Evolutionary conservation across 2,329 filamentous ascomycete species (phyloP).

Genomic region (Ceratocystis destructans): DNA sequence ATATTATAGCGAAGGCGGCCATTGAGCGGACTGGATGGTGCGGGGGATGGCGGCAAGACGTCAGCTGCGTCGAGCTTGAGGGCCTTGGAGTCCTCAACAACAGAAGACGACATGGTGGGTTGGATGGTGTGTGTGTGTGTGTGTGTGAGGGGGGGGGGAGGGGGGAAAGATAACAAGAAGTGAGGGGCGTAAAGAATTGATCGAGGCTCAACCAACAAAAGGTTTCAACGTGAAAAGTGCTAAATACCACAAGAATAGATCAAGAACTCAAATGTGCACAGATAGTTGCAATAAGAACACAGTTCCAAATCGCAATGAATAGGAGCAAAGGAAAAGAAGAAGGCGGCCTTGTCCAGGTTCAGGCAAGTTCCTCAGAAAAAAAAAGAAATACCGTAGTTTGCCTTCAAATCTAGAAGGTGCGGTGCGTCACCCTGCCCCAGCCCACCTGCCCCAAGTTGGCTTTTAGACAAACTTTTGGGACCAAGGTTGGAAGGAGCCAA

Average conservation of each 20-base stretch:
- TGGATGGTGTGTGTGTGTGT: neutral
- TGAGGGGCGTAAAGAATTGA: neutral
- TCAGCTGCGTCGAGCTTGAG: slow-evolving; percentile 51
- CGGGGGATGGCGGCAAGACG: slow-evolving; percentile 80
- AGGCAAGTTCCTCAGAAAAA: neutral
- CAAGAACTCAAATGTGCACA: too few species aligned
- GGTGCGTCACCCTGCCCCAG: neutral
- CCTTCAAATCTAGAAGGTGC: neutral
- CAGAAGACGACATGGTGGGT: slow-evolving; percentile 21
- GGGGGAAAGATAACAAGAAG: neutral
- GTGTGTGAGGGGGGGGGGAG: neutral
- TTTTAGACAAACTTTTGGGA: neutral
- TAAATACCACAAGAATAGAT: neutral
- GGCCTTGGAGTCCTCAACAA: slow-evolving; percentile 28
- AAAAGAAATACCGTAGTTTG: neutral
- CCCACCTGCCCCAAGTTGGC: neutral
- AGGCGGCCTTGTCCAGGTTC: neutral
- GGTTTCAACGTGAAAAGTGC: neutral
- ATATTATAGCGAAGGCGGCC: slow-evolving; percentile 76
- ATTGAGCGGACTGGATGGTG: slow-evolving; percentile 76
- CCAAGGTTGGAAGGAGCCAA: neutral
- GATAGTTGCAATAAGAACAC: neutral
- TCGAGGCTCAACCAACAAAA: neutral
- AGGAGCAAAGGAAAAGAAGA: neutral
- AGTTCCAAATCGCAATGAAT: neutral